Conservation (phyloP, 2,329 filamentous ascomycete species). For the Verticillium alfalfae region DNA sequence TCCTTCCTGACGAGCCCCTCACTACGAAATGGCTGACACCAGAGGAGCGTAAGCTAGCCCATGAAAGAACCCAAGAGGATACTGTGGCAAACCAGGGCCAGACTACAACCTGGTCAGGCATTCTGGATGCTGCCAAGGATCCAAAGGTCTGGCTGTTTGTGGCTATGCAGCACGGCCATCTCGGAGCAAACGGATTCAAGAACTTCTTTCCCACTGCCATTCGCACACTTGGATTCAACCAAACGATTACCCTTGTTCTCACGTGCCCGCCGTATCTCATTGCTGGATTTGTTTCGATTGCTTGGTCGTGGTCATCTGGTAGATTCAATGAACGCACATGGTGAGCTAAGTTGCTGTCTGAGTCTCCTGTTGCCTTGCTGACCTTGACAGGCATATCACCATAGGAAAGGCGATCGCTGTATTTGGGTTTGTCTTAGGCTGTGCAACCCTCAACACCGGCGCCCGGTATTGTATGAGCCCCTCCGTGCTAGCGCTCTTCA, state of each 20-base stretch:
- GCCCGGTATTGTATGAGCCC: slow-evolving; percentile 14
- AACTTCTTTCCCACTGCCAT: slow-evolving; percentile 19
- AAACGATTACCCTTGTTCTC: slow-evolving; percentile 35
- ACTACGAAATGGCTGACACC: slow-evolving; percentile 27
- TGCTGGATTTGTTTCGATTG: slow-evolving; percentile 29
- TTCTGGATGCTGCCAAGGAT: slow-evolving; percentile 33
- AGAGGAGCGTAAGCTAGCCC: slow-evolving; percentile 33
- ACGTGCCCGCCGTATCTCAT: slow-evolving; percentile 36
- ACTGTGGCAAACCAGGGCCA: slow-evolving; percentile 17
- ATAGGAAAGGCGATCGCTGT: slow-evolving; percentile 6
- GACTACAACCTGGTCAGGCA: slow-evolving; percentile 27
- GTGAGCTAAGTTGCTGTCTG: neutral
- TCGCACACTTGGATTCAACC: slow-evolving; percentile 29
- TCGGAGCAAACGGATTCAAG: slow-evolving; percentile 21
- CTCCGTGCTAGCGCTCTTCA: too few relatives aligned
- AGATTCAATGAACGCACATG: slow-evolving; percentile 8
- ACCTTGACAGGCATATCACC: neutral
- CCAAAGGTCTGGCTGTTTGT: slow-evolving; percentile 38
- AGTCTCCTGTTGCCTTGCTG: neutral
- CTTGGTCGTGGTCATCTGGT: slow-evolving; percentile 19
- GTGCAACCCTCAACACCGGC: slow-evolving; percentile 22
- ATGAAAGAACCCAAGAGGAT: slow-evolving; percentile 26
- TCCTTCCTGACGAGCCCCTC: slow-evolving; percentile 21
- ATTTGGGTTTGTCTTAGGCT: slow-evolving; percentile 10
- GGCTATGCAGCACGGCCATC: slow-evolving; percentile 41